Evolutionary conservation across 1,139 yeast species (phyloP).

Genomic region (Yamadazyma taylorii): DNA sequence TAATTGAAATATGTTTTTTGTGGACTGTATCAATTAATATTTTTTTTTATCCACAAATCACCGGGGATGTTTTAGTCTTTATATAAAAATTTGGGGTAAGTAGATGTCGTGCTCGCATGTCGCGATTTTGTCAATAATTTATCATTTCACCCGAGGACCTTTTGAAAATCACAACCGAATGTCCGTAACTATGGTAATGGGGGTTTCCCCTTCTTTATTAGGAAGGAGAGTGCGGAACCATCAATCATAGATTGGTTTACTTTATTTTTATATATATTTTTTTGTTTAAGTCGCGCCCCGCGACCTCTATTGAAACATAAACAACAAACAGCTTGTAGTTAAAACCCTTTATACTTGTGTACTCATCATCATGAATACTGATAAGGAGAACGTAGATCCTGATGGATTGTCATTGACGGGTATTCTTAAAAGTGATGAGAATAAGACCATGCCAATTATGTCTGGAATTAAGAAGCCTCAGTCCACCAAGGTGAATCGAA

Average conservation of each 20-base stretch:
- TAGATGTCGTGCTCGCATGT: background rate
- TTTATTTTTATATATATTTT: too few species aligned
- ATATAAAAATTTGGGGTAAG: background rate
- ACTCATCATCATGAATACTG: conserved; percentile 3
- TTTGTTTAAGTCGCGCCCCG: too few species aligned
- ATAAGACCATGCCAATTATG: conserved; percentile 9
- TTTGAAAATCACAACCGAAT: background rate
- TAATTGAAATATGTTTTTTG: background rate
- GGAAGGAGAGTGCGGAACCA: too few species aligned
- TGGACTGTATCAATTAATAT: too few species aligned
- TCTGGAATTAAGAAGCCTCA: background rate
- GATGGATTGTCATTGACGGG: conserved; percentile 8
- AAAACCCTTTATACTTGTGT: background rate
- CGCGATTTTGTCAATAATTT: background rate
- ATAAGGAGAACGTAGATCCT: conserved; percentile 19
- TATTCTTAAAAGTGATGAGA: conserved; percentile 9
- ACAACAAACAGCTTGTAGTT: too few species aligned
- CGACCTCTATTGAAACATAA: background rate
- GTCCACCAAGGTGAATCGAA: conserved; percentile 31
- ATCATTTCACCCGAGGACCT: conserved; percentile 2
- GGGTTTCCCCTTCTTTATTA: too few species aligned
- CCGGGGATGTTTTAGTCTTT: conserved; percentile 1
- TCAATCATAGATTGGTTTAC: too few species aligned
- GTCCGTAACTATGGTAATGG: too few species aligned
- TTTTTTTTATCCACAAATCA: too few species aligned